Conservation (phyloP, 208 protist genomes). For the Leishmania mexicana region DNA sequence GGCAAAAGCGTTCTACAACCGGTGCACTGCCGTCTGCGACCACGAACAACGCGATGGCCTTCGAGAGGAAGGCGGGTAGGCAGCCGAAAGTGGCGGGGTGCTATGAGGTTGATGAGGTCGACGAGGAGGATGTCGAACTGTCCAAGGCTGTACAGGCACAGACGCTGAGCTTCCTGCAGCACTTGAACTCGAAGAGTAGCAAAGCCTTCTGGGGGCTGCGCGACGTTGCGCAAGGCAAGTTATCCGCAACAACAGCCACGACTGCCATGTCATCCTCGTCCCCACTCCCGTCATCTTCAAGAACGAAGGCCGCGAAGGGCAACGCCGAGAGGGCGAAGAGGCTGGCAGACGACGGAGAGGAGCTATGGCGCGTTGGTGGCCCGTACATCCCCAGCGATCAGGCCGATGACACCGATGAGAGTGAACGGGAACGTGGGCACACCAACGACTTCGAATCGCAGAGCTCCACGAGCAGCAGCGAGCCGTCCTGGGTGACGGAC, state of each 20-base stretch:
- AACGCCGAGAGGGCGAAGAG: conserved; percentile 17
- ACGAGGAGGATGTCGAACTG: conserved; percentile 58
- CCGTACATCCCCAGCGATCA: conserved; percentile 13
- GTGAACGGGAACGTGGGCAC: background rate
- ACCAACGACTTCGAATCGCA: conserved; percentile 2
- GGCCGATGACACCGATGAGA: background rate
- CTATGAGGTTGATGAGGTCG: conserved; percentile 20
- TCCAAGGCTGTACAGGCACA: conserved; percentile 53
- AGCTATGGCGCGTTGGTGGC: conserved; percentile 30
- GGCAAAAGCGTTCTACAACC: background rate
- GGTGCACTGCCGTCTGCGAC: background rate
- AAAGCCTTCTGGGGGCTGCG: conserved; percentile 67
- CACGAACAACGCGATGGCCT: background rate
- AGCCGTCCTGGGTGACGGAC: conserved; percentile 56
- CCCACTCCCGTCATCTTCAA: background rate
- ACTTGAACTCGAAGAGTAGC: conserved; percentile 37
- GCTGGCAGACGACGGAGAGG: conserved; percentile 11
- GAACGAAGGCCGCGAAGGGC: background rate
- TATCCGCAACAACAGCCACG: conserved; percentile 1
- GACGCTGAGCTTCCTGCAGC: conserved; percentile 55
- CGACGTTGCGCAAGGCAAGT: conserved; percentile 59
- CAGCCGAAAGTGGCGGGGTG: background rate
- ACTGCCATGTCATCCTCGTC: background rate
- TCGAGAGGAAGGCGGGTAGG: background rate
- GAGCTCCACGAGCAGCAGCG: conserved; percentile 45